These are phyloP conservation scores for Lachnellula cervina DNA, from an alignment of 2,329 filamentous ascomycete genomes.

Conservation along the genomic window DNA sequence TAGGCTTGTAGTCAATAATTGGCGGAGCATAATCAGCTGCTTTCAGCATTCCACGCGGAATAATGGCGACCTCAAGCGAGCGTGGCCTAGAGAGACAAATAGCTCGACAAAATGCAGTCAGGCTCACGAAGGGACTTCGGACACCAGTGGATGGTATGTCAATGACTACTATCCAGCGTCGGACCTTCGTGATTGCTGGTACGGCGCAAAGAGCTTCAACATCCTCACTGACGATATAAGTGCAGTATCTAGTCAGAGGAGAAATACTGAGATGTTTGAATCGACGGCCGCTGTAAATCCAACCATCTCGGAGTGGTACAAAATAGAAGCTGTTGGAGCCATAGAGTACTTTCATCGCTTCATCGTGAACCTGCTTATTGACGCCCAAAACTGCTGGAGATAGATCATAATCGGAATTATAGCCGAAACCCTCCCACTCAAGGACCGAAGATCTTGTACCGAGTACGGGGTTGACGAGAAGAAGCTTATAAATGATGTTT, in stretches of 20 bases:
- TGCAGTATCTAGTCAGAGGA: not conserved
- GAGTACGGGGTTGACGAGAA: not conserved
- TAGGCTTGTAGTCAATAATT: not conserved
- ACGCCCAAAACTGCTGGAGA: not conserved
- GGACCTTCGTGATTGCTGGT: not conserved
- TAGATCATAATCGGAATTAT: not conserved
- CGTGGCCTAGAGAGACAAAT: not conserved
- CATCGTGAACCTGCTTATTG: not conserved
- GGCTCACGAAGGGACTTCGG: not conserved
- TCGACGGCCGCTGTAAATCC: not conserved
- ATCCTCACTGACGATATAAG: not conserved
- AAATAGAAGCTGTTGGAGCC: not conserved
- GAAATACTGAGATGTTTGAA: not conserved
- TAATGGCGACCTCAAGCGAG: not conserved
- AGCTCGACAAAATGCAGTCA: not conserved
- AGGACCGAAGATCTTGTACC: not conserved
- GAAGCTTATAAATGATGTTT: not conserved
- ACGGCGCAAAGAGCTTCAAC: not conserved
- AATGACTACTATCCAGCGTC: not conserved
- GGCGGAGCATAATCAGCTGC: too few species aligned
- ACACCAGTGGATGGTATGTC: not conserved
- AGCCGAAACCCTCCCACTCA: not conserved
- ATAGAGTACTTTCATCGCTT: not conserved
- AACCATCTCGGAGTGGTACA: not conserved
- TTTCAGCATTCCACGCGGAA: not conserved